Evolutionary conservation across 768 basidiomycete genomes (phyloP).

Genomic region (Tylopilus vinaceipallidus): DNA sequence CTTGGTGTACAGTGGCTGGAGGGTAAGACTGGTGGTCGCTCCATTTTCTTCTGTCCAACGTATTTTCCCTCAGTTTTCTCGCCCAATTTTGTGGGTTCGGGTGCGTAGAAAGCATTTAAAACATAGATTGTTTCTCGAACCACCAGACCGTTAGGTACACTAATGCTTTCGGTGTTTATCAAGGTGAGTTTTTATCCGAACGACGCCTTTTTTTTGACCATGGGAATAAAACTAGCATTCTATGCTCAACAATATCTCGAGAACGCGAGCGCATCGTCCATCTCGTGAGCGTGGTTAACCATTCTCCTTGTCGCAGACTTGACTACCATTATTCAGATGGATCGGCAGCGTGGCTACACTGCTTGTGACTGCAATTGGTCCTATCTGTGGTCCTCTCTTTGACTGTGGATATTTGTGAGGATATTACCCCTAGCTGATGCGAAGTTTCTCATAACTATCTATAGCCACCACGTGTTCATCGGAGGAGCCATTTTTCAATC

Average conservation of each 20-base stretch:
- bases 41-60: background rate
- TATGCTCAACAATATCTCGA: constrained; percentile 20
- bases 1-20: constrained; percentile 28
- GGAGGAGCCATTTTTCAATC: constrained; percentile 27
- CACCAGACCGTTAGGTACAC: constrained; percentile 15
- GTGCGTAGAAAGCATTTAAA: background rate
- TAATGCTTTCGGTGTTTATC: constrained; percentile 29
- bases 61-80: constrained; percentile 20
- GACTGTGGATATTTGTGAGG: constrained; percentile 31
- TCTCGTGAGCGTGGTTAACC: constrained; percentile 20
- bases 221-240: constrained; percentile 9
- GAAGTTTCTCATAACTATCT: background rate
- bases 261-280: constrained; percentile 18
- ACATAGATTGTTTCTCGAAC: background rate
- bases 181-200: constrained; percentile 7
- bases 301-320: background rate
- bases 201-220: background rate
- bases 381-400: constrained; percentile 25
- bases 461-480: constrained; percentile 10
- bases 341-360: constrained; percentile 23
- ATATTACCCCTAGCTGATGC: background rate
- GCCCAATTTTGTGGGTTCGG: constrained; percentile 27
- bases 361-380: constrained; percentile 19
- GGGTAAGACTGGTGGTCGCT: constrained; percentile 12
- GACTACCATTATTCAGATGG: constrained; percentile 17